Conservation (phyloP, 495 filamentous ascomycete species). For the Podospora tetraspora region DNA sequence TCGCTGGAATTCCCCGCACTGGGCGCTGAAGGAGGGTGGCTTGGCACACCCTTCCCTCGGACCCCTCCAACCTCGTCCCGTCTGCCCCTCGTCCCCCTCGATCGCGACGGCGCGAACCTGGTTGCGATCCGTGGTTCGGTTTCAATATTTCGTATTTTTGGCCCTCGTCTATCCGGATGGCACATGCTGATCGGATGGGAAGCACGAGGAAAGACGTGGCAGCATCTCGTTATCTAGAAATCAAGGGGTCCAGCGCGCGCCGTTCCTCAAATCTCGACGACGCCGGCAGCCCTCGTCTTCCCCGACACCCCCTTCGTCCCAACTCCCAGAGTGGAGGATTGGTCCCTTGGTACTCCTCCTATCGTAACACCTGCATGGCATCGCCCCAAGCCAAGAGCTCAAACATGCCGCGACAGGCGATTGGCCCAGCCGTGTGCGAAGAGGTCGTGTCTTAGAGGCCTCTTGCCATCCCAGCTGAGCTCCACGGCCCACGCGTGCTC, state of each 20-base stretch:
- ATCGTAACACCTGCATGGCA: constrained; percentile 9
- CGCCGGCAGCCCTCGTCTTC: neutral
- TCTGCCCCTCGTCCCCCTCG: neutral
- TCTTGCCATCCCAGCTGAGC: constrained; percentile 22
- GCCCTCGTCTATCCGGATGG: neutral
- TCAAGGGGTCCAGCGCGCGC: neutral
- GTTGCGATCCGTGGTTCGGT: neutral
- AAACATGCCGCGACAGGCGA: constrained; percentile 10
- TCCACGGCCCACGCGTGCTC: neutral
- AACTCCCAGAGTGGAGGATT: neutral
- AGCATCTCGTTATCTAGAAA: neutral
- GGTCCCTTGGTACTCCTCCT: neutral
- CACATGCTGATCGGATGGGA: neutral
- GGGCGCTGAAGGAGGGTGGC: neutral
- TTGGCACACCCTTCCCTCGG: neutral
- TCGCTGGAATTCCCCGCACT: neutral
- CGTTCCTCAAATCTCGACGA: neutral
- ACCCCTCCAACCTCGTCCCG: neutral
- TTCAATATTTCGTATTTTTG: neutral
- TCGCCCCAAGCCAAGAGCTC: constrained; percentile 15
- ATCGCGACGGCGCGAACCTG: neutral
- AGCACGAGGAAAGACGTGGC: neutral
- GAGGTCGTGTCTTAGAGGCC: constrained; percentile 11
- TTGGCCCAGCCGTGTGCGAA: constrained; percentile 14
- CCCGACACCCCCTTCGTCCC: neutral